Evolutionary conservation across 768 basidiomycete species (phyloP).

Genomic region (Suillus hirtellus): DNA sequence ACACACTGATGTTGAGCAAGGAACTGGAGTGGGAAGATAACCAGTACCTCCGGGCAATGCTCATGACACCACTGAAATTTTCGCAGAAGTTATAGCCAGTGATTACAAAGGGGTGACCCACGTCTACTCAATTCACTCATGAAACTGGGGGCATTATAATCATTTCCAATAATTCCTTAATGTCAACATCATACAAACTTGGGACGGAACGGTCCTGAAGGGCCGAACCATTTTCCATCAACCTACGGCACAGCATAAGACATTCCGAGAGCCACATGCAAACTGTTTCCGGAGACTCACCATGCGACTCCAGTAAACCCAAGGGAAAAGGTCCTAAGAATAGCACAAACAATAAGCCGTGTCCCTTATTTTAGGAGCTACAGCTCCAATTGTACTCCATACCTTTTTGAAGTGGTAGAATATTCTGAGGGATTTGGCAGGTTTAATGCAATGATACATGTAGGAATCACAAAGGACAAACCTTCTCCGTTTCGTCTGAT

Average conservation of each 20-base stretch:
- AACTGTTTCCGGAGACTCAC: constrained; percentile 39
- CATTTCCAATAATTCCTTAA: constrained; percentile 3
- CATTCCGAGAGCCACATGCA: constrained; percentile 64
- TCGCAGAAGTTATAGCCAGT: no score
- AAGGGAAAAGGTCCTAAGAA: constrained; percentile 35
- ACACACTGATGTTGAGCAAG: no score
- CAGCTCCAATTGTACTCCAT: constrained; percentile 9
- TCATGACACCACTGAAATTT: no score
- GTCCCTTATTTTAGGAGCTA: background rate
- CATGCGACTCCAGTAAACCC: constrained; percentile 77
- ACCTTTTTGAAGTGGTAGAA: constrained; percentile 92
- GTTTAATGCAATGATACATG: constrained; percentile 13
- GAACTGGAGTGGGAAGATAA: no score
- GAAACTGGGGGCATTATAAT: no score
- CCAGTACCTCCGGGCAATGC: no score
- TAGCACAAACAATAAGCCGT: constrained; percentile 4
- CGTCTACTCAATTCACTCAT: no score
- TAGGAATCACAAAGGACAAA: constrained; percentile 31
- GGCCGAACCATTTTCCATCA: constrained; percentile 51
- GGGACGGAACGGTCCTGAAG: constrained; percentile 41
- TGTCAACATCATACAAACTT: constrained; percentile 28
- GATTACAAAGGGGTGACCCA: no score
- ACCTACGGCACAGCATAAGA: constrained; percentile 51
- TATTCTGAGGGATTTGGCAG: constrained; percentile 38
- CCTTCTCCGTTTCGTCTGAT: constrained; percentile 79